Percentiles rank a stretch among this genome's conserved stretches.
Conservation (phyloP, 2,329 filamentous ascomycete genomes). For the Colletotrichum neosansevieriae region DNA sequence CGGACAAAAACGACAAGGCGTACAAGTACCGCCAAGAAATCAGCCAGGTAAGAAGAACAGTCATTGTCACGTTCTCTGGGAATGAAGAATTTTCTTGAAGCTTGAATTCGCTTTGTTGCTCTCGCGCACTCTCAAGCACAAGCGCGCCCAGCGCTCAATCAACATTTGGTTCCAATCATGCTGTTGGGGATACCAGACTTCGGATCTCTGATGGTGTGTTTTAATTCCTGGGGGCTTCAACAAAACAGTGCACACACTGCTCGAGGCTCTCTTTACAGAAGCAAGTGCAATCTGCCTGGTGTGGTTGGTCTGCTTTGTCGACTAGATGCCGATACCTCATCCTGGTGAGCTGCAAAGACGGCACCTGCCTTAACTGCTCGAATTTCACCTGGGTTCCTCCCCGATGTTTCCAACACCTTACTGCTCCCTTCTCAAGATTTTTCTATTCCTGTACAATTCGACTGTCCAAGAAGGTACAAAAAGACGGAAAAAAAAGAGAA, state of each 20-base stretch:
- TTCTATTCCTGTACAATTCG: background rate
- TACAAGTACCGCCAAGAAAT: constrained; percentile 98
- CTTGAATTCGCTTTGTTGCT: background rate
- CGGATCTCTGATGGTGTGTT: background rate
- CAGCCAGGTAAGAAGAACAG: constrained; percentile 78
- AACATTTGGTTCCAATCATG: background rate
- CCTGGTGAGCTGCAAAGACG: background rate
- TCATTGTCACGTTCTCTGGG: background rate
- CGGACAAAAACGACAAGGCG: constrained; percentile 68
- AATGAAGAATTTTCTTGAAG: background rate
- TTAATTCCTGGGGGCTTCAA: background rate
- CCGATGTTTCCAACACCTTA: background rate
- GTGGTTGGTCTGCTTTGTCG: background rate
- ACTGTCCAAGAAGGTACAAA: no score
- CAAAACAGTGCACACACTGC: background rate
- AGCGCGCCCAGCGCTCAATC: background rate
- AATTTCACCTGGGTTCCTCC: background rate
- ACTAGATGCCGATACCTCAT: background rate
- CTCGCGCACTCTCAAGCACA: background rate
- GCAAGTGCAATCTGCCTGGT: background rate
- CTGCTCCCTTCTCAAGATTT: background rate
- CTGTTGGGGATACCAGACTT: background rate
- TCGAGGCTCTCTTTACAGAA: background rate
- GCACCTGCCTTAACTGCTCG: background rate
- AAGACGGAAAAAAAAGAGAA: no score